Evolutionary conservation across 345 rosid species (phyloP).

Genomic region (Bretschneidera sinensis): DNA sequence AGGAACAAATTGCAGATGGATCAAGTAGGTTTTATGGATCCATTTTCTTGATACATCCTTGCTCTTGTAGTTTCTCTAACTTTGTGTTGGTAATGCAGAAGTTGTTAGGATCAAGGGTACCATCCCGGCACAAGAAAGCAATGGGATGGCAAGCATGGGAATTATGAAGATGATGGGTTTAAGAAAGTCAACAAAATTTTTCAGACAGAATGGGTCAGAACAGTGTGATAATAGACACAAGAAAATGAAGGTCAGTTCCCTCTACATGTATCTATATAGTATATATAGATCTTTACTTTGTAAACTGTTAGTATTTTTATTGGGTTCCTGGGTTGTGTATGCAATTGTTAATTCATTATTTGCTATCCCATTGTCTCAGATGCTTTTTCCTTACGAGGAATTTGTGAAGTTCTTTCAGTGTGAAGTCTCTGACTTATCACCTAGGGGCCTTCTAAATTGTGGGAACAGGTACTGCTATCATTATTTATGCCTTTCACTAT

Average conservation of each 20-base stretch:
- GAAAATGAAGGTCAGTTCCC: constrained; percentile 47
- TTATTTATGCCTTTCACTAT: constrained; percentile 8
- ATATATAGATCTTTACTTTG: background rate
- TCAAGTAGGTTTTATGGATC: constrained; percentile 28
- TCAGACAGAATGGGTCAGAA: constrained; percentile 23
- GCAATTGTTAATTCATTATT: too few relatives aligned
- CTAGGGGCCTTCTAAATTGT: constrained; percentile 80
- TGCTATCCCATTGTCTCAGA: constrained; percentile 36
- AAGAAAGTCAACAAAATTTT: constrained; percentile 48
- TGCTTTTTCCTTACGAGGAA: constrained; percentile 77
- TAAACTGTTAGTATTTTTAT: constrained; percentile 1
- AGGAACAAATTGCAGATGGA: constrained; percentile 31
- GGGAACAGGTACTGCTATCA: constrained; percentile 61
- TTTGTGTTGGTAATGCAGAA: constrained; percentile 30
- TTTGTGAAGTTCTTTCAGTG: constrained; percentile 64
- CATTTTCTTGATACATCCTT: constrained; percentile 9
- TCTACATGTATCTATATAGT: background rate
- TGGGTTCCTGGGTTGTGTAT: constrained; percentile 4
- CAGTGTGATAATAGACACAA: constrained; percentile 27
- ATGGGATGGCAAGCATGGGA: constrained; percentile 33
- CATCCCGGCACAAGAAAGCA: constrained; percentile 27
- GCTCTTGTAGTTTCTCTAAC: constrained; percentile 14
- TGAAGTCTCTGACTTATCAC: constrained; percentile 54
- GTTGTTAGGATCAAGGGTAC: constrained; percentile 25
- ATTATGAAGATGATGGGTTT: constrained; percentile 56